Base-by-base conservation (phyloP, 305 asterid genomes). In the Plantago rigida region DNA sequence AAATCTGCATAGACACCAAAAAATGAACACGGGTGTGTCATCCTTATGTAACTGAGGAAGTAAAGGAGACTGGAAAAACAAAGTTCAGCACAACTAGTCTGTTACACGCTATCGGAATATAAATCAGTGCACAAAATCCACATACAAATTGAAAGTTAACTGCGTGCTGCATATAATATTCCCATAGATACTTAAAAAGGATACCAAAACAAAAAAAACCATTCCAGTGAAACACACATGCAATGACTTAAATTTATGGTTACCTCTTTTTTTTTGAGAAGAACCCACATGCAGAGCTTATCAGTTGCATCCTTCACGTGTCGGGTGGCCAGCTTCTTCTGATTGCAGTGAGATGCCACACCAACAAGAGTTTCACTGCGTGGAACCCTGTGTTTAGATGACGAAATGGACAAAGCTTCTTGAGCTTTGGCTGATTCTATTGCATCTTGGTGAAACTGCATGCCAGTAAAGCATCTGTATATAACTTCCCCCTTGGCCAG, bases 261-360 rank as follows among this genome's bases (percentile, higher is more conserved):
- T 71, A 87, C 94, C 89, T 85, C 68, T 67, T 82, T 85, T 75
- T 70, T 85, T 72, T 72, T 83, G 62, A 87, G 72, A 57, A 85
- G 64, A 60, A 56, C 79, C 97, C 96, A 87, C 82, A 72, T 81
- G 72, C 71, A 85, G 57, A 91, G 86, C 77, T 78, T 85, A 55
- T 82, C 83, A 5, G 62, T 80, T 19, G 88, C 79, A 77, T 87
- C 96, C 69, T 77, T 82, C 69, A 84, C 97, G 15, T 72, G 84
- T 73, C 95, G 79, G 68, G 82, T 66, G n/a, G 94, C 96, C 79
- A 82, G 63, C 73, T 81, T 84, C 77, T 78, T 82, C 68, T 75
- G 84, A 73, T 91, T 91, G 79, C 87, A 87, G 71, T 82, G 86
- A 66, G 80, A 70, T n/a, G 87, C 97, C 60, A 85, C 76, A 71